These are phyloP conservation scores for Quercus berberidifolia DNA, from an alignment of 306 rosid species.

Conservation along the genomic window DNA sequence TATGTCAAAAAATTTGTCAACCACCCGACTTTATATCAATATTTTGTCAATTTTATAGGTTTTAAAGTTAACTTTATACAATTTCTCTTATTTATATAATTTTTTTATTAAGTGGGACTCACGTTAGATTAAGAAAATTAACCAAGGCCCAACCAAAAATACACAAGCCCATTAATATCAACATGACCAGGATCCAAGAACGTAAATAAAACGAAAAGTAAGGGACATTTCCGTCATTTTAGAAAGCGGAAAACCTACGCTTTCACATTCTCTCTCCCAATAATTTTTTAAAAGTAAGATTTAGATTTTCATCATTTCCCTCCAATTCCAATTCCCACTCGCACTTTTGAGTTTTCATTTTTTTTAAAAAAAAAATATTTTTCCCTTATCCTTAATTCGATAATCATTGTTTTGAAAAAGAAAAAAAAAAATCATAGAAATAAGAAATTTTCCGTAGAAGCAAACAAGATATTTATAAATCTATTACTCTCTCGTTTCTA, in stretches of 20 bases:
- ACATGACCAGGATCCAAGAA: background rate
- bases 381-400: background rate
- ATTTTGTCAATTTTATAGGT: no score
- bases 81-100: no score
- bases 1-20: no score
- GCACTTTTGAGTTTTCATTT: background rate
- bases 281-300: background rate
- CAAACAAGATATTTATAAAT: background rate
- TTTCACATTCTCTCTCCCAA: background rate
- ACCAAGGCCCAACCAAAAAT: no score
- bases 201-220: background rate
- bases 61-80: no score
- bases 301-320: conserved; percentile 24
- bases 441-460: conserved; percentile 6
- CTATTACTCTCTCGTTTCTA: background rate
- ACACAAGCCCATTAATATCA: no score
- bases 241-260: conserved; percentile 8
- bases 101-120: no score
- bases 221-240: background rate
- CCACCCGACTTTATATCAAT: no score
- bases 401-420: background rate
- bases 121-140: no score
- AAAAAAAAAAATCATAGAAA: no score
- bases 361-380: background rate
- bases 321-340: conserved; percentile 26